Evolutionary conservation across 805 yeast genomes (phyloP), one percentile per base, ranked within the genome.

Genomic region (Maudiozyma barnettii): DNA sequence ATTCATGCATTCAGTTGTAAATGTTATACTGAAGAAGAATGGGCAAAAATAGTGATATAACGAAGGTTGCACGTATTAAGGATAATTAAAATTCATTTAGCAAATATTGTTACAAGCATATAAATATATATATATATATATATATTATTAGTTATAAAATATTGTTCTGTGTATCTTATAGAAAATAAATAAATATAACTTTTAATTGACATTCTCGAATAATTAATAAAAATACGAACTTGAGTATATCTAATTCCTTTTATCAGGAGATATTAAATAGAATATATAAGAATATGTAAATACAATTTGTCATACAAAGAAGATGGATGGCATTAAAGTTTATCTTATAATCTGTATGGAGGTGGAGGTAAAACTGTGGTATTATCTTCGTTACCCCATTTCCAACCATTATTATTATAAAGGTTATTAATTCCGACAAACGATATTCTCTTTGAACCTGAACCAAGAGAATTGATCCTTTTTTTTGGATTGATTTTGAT

Each of bases 1-100:
- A 90, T 93, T 41, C 99, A 93, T 66, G 98, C 99, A 0, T 93
- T 95, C 64, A 88, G 96, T 0, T 97, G 93, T 59, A 89, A 87
- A 67, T 84, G 79, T 12, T 91, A 80, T 60, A 90, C 97, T 0
- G 79, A 82, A 1, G 85, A 77, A n/a, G 99, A 91, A 64, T 91
- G 96, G 96, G 74, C 73, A 8, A 59, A 60, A 44, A 55, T 61
- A 29, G 65, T 63, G 1, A 51, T 58, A 31, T 59, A 42, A 37
- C 21, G 30, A 26, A 26, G 30, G 30, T 4, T 26, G 30, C 30
- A 26, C 10, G 13, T 21, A 21, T 19, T 30, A 13, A 19, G 7
- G 8, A 2, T 41, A 10, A 16, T 45, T 46, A 45, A 39, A 42
- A 35, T 33, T 14, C 33, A 35, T 43, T 36, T 48, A 48, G 45